Percentiles rank a stretch among this genome's conserved stretches.
Evolutionary conservation across 305 asterid genomes (phyloP).

Genomic region (Fraxinus angustifolia): DNA sequence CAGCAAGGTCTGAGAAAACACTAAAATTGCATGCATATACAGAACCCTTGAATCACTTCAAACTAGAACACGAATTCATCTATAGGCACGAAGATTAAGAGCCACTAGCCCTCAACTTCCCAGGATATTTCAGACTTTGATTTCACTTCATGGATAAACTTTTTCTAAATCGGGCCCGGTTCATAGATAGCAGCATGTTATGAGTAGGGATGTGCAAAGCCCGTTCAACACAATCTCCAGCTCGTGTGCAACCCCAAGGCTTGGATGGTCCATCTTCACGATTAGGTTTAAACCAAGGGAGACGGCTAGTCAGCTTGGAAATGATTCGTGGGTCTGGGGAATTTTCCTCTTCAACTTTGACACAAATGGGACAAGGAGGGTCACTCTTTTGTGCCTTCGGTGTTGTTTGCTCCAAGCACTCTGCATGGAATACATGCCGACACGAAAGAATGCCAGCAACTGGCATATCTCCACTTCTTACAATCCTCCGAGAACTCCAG

Average conservation of each 20-base stretch:
- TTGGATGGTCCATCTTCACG: constrained; percentile 65
- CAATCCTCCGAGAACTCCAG: constrained; percentile 85
- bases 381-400: constrained; percentile 71
- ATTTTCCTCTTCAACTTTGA: constrained; percentile 59
- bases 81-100: constrained; percentile 46
- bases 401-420: constrained; percentile 87
- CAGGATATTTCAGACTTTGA: constrained; percentile 48
- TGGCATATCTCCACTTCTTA: constrained; percentile 87
- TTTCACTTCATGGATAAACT: constrained; percentile 55
- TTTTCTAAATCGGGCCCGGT: constrained; percentile 55
- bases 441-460: constrained; percentile 88
- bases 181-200: constrained; percentile 60
- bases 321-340: constrained; percentile 56
- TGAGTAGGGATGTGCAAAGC: constrained; percentile 61
- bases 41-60: constrained; percentile 28
- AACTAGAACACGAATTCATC: constrained; percentile 29
- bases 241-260: constrained; percentile 83
- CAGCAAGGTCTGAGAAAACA: not conserved
- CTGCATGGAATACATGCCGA: constrained; percentile 88
- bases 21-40: not conserved
- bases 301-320: constrained; percentile 49
- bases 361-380: constrained; percentile 86
- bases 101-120: constrained; percentile 54
- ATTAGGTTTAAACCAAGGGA: constrained; percentile 61
- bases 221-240: constrained; percentile 89